Percentiles rank a stretch among this genome's conserved stretches.
These are phyloP conservation scores for Lecanosticta acicola DNA, from an alignment of 2,329 filamentous ascomycete genomes.

Conservation along the genomic window DNA sequence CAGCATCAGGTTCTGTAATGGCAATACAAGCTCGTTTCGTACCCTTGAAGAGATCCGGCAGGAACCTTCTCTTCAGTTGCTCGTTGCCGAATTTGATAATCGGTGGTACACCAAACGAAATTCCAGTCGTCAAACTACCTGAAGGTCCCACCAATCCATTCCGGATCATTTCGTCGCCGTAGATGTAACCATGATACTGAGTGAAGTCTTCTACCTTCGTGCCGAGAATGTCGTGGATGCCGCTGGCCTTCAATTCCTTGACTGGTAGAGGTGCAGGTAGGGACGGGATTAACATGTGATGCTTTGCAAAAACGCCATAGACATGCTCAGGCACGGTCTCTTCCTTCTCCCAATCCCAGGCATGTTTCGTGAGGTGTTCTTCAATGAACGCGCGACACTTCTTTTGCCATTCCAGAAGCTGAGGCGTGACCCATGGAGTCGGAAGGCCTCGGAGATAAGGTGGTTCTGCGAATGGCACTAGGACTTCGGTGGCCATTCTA, in stretches of 20 bases:
- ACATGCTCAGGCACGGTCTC: constrained; percentile 60
- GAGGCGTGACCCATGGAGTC: constrained; percentile 63
- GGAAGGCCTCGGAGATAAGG: constrained; percentile 65
- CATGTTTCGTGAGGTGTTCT: constrained; percentile 56
- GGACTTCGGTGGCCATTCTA: background rate
- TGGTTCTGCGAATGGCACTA: constrained; percentile 66
- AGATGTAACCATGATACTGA: constrained; percentile 65
- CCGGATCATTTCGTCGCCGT: constrained; percentile 63
- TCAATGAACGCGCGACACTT: constrained; percentile 61
- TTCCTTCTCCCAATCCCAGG: constrained; percentile 63
- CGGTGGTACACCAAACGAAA: constrained; percentile 67
- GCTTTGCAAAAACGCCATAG: constrained; percentile 58
- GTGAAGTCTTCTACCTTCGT: constrained; percentile 69
- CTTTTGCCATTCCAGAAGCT: constrained; percentile 62
- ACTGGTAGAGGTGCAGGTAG: constrained; percentile 64
- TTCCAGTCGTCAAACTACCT: constrained; percentile 62
- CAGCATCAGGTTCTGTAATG: constrained; percentile 71
- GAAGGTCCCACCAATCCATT: constrained; percentile 59
- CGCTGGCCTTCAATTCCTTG: constrained; percentile 59
- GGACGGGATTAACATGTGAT: constrained; percentile 65
- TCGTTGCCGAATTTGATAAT: constrained; percentile 62
- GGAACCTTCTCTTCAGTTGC: constrained; percentile 58
- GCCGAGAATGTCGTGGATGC: constrained; percentile 61
- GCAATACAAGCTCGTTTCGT: constrained; percentile 67
- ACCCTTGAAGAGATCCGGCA: constrained; percentile 63